Conservation (phyloP, 163 green algal genomes). For the Botryococcus braunii region DNA sequence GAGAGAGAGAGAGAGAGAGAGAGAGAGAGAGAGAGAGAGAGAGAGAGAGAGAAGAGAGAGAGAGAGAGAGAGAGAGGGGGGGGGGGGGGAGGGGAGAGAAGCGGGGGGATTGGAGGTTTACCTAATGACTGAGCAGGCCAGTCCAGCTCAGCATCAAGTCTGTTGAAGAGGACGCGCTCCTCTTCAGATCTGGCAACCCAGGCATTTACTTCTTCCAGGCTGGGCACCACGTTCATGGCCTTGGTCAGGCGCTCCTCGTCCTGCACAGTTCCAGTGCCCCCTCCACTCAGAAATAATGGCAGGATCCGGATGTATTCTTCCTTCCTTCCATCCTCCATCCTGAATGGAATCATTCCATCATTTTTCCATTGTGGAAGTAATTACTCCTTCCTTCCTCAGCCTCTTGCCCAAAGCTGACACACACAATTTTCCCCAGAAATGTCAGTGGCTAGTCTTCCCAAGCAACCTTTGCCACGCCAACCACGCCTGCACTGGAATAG, state of each 20-base stretch:
- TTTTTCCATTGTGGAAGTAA: too few relatives aligned
- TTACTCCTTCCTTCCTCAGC: too few relatives aligned
- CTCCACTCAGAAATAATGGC: too few relatives aligned
- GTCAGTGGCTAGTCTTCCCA: too few relatives aligned
- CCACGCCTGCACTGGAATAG: too few relatives aligned
- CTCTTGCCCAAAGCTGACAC: too few relatives aligned
- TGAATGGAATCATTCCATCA: too few relatives aligned
- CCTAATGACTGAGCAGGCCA: neutral
- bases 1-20: neutral
- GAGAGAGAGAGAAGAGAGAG: neutral
- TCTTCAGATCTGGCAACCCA: slow-evolving; percentile 41
- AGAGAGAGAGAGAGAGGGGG: neutral
- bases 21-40: neutral
- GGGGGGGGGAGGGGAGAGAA: neutral
- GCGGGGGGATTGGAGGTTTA: neutral
- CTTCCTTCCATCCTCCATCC: too few relatives aligned
- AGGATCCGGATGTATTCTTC: too few relatives aligned
- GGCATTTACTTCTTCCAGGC: slow-evolving; percentile 56
- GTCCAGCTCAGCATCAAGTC: slow-evolving; percentile 50
- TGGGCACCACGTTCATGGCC: slow-evolving; percentile 53
- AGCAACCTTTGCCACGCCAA: too few relatives aligned
- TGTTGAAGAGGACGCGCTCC: slow-evolving; percentile 61
- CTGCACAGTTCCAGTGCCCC: too few relatives aligned
- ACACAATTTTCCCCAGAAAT: too few relatives aligned
- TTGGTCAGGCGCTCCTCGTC: slow-evolving; percentile 53